Base-by-base conservation (phyloP, 2,329 filamentous ascomycete species). In the Teratosphaeria pseudoeucalypti region DNA sequence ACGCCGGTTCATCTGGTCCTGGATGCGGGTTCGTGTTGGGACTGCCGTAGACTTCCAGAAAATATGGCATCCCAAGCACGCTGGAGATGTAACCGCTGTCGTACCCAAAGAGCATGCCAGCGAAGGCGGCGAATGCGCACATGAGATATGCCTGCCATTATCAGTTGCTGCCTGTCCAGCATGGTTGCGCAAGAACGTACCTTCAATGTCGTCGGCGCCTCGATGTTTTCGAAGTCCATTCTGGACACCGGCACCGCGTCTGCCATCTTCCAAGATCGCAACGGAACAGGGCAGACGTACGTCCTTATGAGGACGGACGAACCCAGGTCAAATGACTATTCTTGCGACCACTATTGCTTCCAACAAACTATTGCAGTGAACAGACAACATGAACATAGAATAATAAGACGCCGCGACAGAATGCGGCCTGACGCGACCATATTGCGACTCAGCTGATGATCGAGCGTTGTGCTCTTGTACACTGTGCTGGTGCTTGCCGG, bases 81-180 rank as follows among this genome's bases (percentile, higher is more conserved):
- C 78, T 78, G 64, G 73, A 76, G 70, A 82, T 82, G 68, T 82
- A 82, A 57, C 80, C 79, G 56, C 79, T 81, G 65, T 84, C 82
- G 67, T 82, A 84, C 60, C 81, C 82, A 67, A 84, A 84, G 70
- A 83, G 80, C 70, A 83, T 81, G 70, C 81, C 81, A 27, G 66
- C 72, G 68, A 84, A 83, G 47, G 82, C 79, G 19, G 82, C 82
- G 67, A 84, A 84, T 60, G 80, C 81, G 67, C 81, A 84, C 74
- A 84, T 80, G 39, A 84, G 64, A 70, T 84, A 84, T 12, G 83
- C 82, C 75, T 82, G 52, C 3, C 4, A 12, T 26, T 10, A 27
- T 27, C 26, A 39, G 27, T 6, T 34, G 39, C 26, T 27, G 12
- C 27, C 34, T 6, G 19, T 10, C 47, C 14, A 19, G 27, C 14